A percentile compares a stretch with the other conserved stretches of the same genome.
phyloP scores from a whole-genome alignment of 805 yeast species.

The Saturnispora kantuleensis region DNA sequence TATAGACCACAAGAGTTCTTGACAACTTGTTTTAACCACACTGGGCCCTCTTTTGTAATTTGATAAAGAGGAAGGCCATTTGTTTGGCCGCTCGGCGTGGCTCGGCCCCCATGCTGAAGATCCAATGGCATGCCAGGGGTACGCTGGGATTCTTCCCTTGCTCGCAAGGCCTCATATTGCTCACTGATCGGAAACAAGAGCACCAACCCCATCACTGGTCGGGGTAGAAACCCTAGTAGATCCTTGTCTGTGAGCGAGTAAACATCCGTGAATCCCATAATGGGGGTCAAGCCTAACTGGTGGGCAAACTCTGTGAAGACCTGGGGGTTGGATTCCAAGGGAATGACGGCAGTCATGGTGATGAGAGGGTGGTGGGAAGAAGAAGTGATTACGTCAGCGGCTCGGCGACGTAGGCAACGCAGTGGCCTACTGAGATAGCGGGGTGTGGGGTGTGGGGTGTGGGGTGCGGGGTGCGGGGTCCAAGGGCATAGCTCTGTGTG shows the following conservation, averaged over 20 bases:
- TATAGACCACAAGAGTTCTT: slow-evolving; percentile 89
- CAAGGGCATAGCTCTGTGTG: too few relatives aligned
- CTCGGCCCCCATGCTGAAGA: neutral
- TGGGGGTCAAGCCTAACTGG: slow-evolving; percentile 54
- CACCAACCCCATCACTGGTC: slow-evolving; percentile 70
- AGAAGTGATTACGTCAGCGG: too few relatives aligned
- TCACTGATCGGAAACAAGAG: slow-evolving; percentile 72
- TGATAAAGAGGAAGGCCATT: neutral
- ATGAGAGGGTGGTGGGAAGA: too few relatives aligned
- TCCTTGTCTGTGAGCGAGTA: slow-evolving; percentile 80
- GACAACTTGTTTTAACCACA: slow-evolving; percentile 83
- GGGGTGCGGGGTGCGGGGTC: too few relatives aligned
- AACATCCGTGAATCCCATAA: slow-evolving; percentile 64
- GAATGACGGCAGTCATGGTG: slow-evolving; percentile 44
- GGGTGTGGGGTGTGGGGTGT: too few relatives aligned
- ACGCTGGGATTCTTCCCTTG: slow-evolving; percentile 18
- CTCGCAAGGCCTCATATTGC: slow-evolving; percentile 44
- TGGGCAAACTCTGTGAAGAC: slow-evolving; percentile 64
- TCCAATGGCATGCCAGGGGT: neutral
- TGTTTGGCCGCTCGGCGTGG: neutral
- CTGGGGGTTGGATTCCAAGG: slow-evolving; percentile 84
- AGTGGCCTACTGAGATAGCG: too few relatives aligned
- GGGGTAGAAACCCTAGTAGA: slow-evolving; percentile 67
- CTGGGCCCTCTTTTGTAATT: slow-evolving; percentile 22
- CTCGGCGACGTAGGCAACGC: too few relatives aligned